These are phyloP conservation scores for Wickerhamiella parazyma DNA, from an alignment of 805 yeast genomes.

Conservation along the genomic window DNA sequence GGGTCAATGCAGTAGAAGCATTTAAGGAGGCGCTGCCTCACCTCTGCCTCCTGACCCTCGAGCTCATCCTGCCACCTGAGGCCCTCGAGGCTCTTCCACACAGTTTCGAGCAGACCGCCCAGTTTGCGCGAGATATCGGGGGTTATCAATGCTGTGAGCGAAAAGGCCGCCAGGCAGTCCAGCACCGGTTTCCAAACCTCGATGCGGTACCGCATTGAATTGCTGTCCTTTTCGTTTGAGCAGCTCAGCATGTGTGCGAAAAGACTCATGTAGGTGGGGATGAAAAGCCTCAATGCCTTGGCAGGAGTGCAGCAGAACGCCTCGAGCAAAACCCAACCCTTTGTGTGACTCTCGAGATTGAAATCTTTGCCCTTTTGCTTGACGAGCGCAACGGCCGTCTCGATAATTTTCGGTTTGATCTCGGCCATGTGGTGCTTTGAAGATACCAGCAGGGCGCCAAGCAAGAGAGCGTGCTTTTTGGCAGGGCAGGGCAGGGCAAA, in stretches of 20 bases:
- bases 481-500: background rate
- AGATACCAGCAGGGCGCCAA: conserved; percentile 9
- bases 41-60: conserved; percentile 17
- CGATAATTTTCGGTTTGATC: conserved; percentile 12
- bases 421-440: conserved; percentile 7
- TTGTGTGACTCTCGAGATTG: conserved; percentile 8
- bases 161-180: conserved; percentile 41
- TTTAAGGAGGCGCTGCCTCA: conserved; percentile 14
- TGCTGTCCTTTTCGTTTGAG: conserved; percentile 14
- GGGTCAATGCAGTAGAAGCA: conserved; percentile 16
- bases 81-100: conserved; percentile 22
- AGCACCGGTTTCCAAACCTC: conserved; percentile 48
- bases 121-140: conserved; percentile 33
- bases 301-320: conserved; percentile 54
- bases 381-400: conserved; percentile 8
- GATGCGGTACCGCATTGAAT: conserved; percentile 27
- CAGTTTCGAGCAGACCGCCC: conserved; percentile 36
- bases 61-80: conserved; percentile 19
- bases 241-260: conserved; percentile 34
- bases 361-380: conserved; percentile 9
- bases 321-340: conserved; percentile 47
- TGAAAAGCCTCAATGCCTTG: conserved; percentile 39
- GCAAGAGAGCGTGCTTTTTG: conserved; percentile 11
- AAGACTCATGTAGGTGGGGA: conserved; percentile 43
- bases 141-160: conserved; percentile 26